Evolutionary conservation across 441 rosid species (phyloP).

Genomic region (Populus tomentosa): DNA sequence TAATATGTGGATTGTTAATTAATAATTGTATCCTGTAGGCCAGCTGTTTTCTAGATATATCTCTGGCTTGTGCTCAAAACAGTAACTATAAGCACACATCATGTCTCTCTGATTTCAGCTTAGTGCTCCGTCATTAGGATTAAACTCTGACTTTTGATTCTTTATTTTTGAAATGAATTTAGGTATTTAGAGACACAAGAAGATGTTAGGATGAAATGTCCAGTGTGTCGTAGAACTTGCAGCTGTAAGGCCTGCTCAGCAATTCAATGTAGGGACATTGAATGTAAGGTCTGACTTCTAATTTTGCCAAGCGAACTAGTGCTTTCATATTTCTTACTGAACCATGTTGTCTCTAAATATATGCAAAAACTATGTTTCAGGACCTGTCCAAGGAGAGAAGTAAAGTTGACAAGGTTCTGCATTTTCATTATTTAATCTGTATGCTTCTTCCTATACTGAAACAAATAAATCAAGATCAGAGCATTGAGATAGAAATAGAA

Average conservation of each 20-base stretch:
- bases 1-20: not conserved
- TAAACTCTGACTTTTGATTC: constrained; percentile 6
- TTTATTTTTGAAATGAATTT: constrained; percentile 22
- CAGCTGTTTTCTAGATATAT: constrained; percentile 2
- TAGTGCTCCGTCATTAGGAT: not conserved
- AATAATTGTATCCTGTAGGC: not conserved
- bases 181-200: constrained; percentile 64
- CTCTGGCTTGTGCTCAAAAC: constrained; percentile 3
- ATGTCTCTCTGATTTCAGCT: not conserved
- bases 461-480: constrained; percentile 64
- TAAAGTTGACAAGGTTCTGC: constrained; percentile 67
- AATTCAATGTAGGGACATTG: constrained; percentile 48
- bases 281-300: constrained; percentile 76
- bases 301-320: constrained; percentile 11
- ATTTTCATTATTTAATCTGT: constrained; percentile 88
- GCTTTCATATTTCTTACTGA: constrained; percentile 17
- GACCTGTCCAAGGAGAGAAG: constrained; percentile 47
- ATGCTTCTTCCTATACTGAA: constrained; percentile 90
- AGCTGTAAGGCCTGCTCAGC: constrained; percentile 71
- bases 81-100: not conserved
- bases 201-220: constrained; percentile 75
- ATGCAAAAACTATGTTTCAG: constrained; percentile 41
- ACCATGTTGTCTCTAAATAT: constrained; percentile 12
- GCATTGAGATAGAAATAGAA: constrained; percentile 63
- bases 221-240: constrained; percentile 82